These are phyloP conservation scores for Penicillium arizonense DNA, from an alignment of 495 filamentous ascomycete species.

Conservation along the genomic window DNA sequence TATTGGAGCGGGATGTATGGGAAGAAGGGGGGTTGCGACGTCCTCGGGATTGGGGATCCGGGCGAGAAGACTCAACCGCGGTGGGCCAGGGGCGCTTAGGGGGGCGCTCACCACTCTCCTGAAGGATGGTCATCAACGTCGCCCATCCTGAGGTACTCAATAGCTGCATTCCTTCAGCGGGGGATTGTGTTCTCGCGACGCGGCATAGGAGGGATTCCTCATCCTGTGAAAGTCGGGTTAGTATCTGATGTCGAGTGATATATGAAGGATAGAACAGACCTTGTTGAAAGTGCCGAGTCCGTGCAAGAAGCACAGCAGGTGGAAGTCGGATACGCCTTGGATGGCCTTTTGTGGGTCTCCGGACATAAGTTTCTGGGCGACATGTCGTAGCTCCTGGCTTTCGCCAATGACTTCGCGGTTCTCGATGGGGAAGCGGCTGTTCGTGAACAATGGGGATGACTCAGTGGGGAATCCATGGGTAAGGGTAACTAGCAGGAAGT, in stretches of 20 bases:
- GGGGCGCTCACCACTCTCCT: slow-evolving; percentile 95
- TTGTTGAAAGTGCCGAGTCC: slow-evolving; percentile 76
- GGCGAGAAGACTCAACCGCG: slow-evolving; percentile 38
- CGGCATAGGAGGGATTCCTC: slow-evolving; percentile 85
- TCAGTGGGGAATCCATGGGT: slow-evolving; percentile 93
- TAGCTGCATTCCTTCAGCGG: slow-evolving; percentile 74
- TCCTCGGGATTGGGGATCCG: slow-evolving; percentile 31
- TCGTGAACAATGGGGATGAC: slow-evolving; percentile 69
- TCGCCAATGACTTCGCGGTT: slow-evolving; percentile 84
- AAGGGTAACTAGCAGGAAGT: slow-evolving; percentile 92
- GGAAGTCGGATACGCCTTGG: slow-evolving; percentile 82
- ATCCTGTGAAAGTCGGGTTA: slow-evolving; percentile 56
- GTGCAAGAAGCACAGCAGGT: slow-evolving; percentile 85
- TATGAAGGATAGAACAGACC: slow-evolving; percentile 49
- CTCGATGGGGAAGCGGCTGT: slow-evolving; percentile 76
- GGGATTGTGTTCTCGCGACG: slow-evolving; percentile 74
- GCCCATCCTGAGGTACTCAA: slow-evolving; percentile 86
- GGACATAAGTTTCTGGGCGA: slow-evolving; percentile 61
- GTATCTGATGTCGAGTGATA: slow-evolving; percentile 8
- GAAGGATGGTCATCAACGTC: slow-evolving; percentile 86
- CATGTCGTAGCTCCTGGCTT: slow-evolving; percentile 67
- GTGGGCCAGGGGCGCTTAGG: slow-evolving; percentile 70
- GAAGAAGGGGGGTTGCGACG: slow-evolving; percentile 24
- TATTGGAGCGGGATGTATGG: slow-evolving; percentile 34
- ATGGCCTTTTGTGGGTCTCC: slow-evolving; percentile 61